These are phyloP conservation scores for Marchantia polymorpha DNA, from an alignment of 225 moss, liverwort and hornwort genomes.

Conservation along the genomic window DNA sequence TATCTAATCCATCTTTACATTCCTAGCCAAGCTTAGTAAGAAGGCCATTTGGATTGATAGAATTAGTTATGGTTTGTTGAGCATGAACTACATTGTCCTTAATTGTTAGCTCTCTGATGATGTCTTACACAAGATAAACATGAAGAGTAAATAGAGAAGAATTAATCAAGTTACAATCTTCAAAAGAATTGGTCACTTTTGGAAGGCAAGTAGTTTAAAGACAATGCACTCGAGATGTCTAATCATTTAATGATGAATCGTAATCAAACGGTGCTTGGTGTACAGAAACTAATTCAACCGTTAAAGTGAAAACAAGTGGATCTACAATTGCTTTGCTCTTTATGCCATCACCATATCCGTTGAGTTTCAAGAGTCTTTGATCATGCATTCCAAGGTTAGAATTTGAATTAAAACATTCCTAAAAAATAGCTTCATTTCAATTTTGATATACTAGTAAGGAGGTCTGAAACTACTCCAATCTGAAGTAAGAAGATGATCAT, in stretches of 20 bases:
- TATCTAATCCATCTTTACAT: constrained; percentile 72
- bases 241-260: constrained; percentile 82
- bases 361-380: constrained; percentile 84
- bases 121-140: constrained; percentile 93
- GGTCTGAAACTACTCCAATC: constrained; percentile 77
- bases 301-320: too few species aligned
- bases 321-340: constrained; percentile 84
- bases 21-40: constrained; percentile 79
- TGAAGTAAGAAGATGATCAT: constrained; percentile 70
- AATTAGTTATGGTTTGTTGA: constrained; percentile 77
- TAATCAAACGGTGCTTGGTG: constrained; percentile 87
- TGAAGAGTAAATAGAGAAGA: constrained; percentile 94
- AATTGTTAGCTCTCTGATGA: constrained; percentile 71
- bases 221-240: constrained; percentile 65
- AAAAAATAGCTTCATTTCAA: constrained; percentile 75
- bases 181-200: constrained; percentile 79
- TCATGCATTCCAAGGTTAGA: constrained; percentile 91
- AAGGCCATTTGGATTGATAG: constrained; percentile 57
- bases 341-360: constrained; percentile 70
- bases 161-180: constrained; percentile 85
- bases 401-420: constrained; percentile 68
- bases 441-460: constrained; percentile 69
- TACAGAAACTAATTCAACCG: constrained; percentile 86
- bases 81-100: constrained; percentile 82
- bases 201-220: constrained; percentile 65